Evolutionary conservation across 768 basidiomycete genomes (phyloP), one percentile per base, ranked within the genome.

Genomic region (Rhizopogon sp.): DNA sequence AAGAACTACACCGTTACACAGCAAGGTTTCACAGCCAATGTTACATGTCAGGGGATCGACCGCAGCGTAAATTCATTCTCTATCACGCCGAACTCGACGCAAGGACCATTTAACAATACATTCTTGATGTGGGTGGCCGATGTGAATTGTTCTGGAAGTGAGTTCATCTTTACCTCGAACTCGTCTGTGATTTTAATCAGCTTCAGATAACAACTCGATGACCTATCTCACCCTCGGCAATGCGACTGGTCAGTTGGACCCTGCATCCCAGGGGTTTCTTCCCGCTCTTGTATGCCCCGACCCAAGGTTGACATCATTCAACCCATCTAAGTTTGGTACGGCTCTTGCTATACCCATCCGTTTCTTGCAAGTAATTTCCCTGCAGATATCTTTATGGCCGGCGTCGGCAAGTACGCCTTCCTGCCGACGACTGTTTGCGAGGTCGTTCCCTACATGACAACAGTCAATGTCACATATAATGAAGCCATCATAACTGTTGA

Each of bases 1-100:
- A 46, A 22, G 28, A 56, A 55, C 31, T 56, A 43, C 16, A 39
- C 49, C 1, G 14, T 63, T 14, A 13, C n/a, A 25, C 62, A 64
- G 44, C 62, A 63, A 43, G 62, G 62, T 22, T n/a, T 62, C 10
- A 63, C 58, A 16, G 61, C 61, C 14, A 29, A 63, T 11, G 55
- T 62, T 31, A 11, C 46, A n/a, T 55, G 54, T 9, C 54, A 52
- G 13, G 41, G 25, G 6, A 46, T 46, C 11, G 45, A 46, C 31
- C 45, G 17, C 31, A 46, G 45, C 13, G n/a, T 31, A 13, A 7
- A 46, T 33, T 1, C 3, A 17, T 46, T 33, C n/a, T 1, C 3
- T 7, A 3, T 20, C 11, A 1, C 0, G 1, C 29, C 45, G 31
- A 3, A 1, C 3, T 1, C 2, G 6, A 3, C n/a, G 11, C 17